Percentiles rank a stretch among this genome's conserved stretches.
Conservation (phyloP, 768 basidiomycete species). For the Xerocomellus chrysenteron region DNA sequence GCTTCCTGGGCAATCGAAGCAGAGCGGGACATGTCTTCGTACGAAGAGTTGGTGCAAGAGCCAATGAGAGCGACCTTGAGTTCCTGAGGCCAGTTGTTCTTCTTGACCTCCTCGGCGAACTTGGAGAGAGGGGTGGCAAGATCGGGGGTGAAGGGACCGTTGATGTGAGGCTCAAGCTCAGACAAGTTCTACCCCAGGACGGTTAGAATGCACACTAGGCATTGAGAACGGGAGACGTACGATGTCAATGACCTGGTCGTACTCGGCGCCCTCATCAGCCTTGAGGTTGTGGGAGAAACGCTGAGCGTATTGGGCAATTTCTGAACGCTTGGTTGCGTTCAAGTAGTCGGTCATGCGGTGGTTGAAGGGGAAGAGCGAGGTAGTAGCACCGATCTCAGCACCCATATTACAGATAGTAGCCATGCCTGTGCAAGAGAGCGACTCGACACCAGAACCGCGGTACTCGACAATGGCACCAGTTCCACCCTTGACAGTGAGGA, state of each 20-base stretch:
- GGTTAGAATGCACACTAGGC: neutral
- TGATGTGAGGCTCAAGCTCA: constrained; percentile 98
- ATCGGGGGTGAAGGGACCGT: constrained; percentile 99
- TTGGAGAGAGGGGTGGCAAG: constrained; percentile 97
- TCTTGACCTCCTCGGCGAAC: constrained; percentile 87
- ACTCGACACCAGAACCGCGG: constrained; percentile 91
- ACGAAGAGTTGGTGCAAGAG: constrained; percentile 99
- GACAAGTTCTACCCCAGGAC: constrained; percentile 68
- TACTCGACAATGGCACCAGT: constrained; percentile 99
- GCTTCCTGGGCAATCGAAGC: constrained; percentile 93
- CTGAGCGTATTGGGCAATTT: constrained; percentile 87
- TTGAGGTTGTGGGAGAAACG: constrained; percentile 87
- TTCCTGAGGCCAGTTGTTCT: constrained; percentile 96
- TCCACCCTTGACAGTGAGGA: constrained; percentile 98
- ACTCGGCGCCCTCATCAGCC: constrained; percentile 86
- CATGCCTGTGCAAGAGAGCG: constrained; percentile 98
- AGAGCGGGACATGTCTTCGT: constrained; percentile 99
- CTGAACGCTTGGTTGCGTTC: constrained; percentile 87
- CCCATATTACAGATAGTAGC: constrained; percentile 99
- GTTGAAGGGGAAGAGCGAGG: constrained; percentile 99
- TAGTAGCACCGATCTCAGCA: constrained; percentile 99
- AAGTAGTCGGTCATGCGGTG: constrained; percentile 90
- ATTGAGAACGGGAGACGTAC: constrained; percentile 41
- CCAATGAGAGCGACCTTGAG: constrained; percentile 98
- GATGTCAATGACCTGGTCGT: constrained; percentile 92